A percentile compares a stretch with the other conserved stretches of the same genome.
phyloP scores from a whole-genome alignment of 768 basidiomycete species.

The Pluteus cervinus region DNA sequence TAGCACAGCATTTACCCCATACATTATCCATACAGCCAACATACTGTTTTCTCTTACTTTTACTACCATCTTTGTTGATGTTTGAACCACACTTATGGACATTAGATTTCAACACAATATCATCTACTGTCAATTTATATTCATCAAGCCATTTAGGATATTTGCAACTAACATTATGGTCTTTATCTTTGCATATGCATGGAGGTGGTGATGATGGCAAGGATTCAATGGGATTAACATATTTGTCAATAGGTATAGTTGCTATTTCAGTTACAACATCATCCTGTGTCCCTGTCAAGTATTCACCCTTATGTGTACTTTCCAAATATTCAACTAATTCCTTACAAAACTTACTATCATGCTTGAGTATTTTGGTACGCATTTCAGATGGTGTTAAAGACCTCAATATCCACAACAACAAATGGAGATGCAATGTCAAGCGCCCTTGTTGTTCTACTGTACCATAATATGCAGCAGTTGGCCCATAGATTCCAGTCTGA shows the following conservation, averaged over 20 bases:
- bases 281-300: constrained; percentile 17
- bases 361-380: constrained; percentile 16
- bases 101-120: constrained; percentile 21
- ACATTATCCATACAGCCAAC: constrained; percentile 15
- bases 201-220: too few relatives aligned
- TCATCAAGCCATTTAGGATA: constrained; percentile 15
- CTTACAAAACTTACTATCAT: constrained; percentile 13
- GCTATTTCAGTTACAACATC: constrained; percentile 14
- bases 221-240: too few relatives aligned
- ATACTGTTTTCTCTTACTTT: constrained; percentile 7
- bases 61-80: constrained; percentile 11
- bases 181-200: too few relatives aligned
- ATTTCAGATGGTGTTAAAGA: constrained; percentile 25
- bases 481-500: constrained; percentile 14
- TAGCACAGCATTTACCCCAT: constrained; percentile 21
- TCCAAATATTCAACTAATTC: constrained; percentile 19
- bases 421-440: constrained; percentile 22
- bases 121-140: constrained; percentile 16
- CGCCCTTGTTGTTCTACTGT: constrained; percentile 27
- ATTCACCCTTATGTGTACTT: too few relatives aligned
- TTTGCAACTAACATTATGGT: too few relatives aligned
- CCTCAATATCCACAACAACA: constrained; percentile 23
- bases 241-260: too few relatives aligned
- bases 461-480: constrained; percentile 18
- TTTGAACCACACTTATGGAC: constrained; percentile 17